Percentiles rank a stretch among this genome's conserved stretches.
Conservation (phyloP, 164 flowering plant species). For the Chimonanthus salicifolius region DNA sequence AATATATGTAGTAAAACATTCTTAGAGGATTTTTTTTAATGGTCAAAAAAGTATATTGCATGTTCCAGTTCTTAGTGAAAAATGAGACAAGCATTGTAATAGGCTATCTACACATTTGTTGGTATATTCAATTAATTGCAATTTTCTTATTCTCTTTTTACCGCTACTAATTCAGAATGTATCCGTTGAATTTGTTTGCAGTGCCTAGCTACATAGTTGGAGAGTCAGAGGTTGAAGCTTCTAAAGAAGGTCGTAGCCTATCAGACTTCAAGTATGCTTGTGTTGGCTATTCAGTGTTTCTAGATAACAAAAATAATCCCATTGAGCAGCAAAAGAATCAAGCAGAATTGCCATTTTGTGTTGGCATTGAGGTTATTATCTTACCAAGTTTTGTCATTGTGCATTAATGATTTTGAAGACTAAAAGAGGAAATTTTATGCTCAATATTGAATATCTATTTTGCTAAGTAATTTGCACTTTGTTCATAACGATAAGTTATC, state of each 20-base stretch:
- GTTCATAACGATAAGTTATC: neutral
- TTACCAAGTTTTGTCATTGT: neutral
- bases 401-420: neutral
- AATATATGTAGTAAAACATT: too few species aligned
- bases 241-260: conserved; percentile 47
- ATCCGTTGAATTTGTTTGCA: conserved; percentile 16
- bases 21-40: too few species aligned
- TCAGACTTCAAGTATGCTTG: conserved; percentile 59
- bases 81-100: too few species aligned
- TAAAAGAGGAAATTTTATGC: neutral
- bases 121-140: neutral
- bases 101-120: neutral
- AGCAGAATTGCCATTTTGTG: conserved; percentile 51
- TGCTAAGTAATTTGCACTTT: neutral
- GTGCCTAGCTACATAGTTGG: conserved; percentile 46
- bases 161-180: neutral
- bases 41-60: too few species aligned
- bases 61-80: too few species aligned
- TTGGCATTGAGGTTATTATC: conserved; percentile 58
- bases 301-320: conserved; percentile 26
- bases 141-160: neutral
- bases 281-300: conserved; percentile 59
- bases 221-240: conserved; percentile 49
- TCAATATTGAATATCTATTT: neutral
- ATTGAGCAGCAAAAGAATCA: conserved; percentile 20